Base-by-base conservation (phyloP, 345 rosid genomes). In the Murraya paniculata region DNA sequence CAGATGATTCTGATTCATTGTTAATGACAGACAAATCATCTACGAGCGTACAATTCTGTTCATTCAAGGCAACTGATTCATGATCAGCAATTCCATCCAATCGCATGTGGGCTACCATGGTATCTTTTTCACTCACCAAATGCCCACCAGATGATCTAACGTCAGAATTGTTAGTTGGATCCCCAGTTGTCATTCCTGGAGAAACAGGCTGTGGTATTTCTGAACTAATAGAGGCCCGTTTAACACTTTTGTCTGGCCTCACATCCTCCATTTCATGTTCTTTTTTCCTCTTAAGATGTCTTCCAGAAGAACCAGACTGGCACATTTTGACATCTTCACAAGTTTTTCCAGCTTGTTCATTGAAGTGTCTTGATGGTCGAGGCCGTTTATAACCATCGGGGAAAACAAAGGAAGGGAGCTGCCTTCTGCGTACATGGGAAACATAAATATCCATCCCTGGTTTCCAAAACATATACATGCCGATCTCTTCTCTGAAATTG, bases 381-480 rank as follows among this genome's bases (percentile, higher is more conserved):
- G 85, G 76, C 62, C 89, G 81, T 75, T 76, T 87, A 74, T 84
- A 81, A 55, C 93, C 97, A 82, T 82, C 90, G 21, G 94, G 94
- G 58, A 87, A 92, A 79, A 90, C 91, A 82, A 86, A 92, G 55
- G 82, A 77, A 39, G 96, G 96, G 74, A 92, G 88, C 83, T 86
- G 88, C 78, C 88, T 90, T 75, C 92, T 88, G 80, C 90, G 89
- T 67, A 88, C 94, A 86, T 92, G 96, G 80, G 90, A 89, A 81
- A 92, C 91, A 73, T 45, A 84, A 61, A 90, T 82, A 64, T 89
- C 90, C 96, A 90, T 92, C 80, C 96, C 92, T 33, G 90, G 94
- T 78, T 92, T 92, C 96, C 92, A 87, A 73, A 85, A 87, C 87
- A 80, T 56, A 78, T 89, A 88, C 90, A 82, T 84, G 78, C 76